Base-by-base conservation (phyloP, 2,329 filamentous ascomycete species). In the Fusarium sp. region DNA sequence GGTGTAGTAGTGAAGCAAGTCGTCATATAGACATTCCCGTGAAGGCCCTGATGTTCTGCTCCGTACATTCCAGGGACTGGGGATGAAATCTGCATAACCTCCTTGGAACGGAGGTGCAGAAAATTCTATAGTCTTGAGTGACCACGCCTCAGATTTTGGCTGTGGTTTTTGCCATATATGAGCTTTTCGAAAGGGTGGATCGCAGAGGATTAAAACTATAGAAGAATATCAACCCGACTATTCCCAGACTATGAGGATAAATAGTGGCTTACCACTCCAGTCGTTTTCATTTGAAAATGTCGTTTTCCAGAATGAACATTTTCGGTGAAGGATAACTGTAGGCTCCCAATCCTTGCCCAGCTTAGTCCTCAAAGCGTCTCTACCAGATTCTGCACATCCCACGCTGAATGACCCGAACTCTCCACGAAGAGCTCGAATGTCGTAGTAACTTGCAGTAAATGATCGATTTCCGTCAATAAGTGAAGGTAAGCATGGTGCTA, bases 281-380 rank as follows among this genome's bases (percentile, higher is more conserved):
- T 30, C 32, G 8, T 66, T 9, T 17, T 65, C 41, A 14, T 41
- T 13, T 1, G 17, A 36, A 9, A 57, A 36, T 28, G 48, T 30
- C 13, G 34, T 66, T 11, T 57, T 38, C 41, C 48, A 48, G n/a
- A 66, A 66, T 41, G 48, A 66, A 22, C 60, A 66, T 34, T 66
- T 66, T 57, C 48, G 14, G 24, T 65, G 47, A 41, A 66, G 41
- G 15, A 45, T 39, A 7, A 41, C 48, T 18, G 24, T 39, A 66
- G 47, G 17, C 13, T 65, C 62, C 41, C n/a, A 65, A 34, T 28
- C 24, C n/a, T 66, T 65, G 34, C 47, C 60, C 8, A 36, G 60
- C 32, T 56, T 66, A 2, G n/a, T 66, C 17, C 38, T 47, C 24
- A 65, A 30, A 15, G n/a, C 48, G 32, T 66, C 60, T 65, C 62